Evolutionary conservation across 495 filamentous ascomycete genomes (phyloP).

Genomic region (Cetradonia linearis): DNA sequence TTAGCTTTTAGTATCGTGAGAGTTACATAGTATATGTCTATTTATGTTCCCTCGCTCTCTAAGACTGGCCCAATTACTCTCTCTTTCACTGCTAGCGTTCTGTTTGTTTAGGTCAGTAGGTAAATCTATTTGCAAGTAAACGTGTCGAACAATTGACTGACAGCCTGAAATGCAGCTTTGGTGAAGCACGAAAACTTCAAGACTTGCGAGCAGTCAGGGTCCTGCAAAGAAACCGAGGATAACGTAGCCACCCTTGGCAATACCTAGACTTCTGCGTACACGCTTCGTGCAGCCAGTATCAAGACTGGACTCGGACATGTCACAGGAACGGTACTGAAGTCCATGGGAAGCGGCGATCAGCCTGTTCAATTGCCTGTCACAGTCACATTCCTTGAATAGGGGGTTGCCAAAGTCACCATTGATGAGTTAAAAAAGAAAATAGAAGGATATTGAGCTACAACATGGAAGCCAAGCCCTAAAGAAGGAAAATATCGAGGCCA

Average conservation of each 20-base stretch:
- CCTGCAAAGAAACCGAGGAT: conserved; percentile 95
- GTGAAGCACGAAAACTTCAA: conserved; percentile 98
- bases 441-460: conserved; percentile 78
- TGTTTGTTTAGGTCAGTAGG: conserved; percentile 41
- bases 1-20: no score
- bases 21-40: no score
- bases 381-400: conserved; percentile 80
- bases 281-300: conserved; percentile 58
- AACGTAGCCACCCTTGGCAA: conserved; percentile 50
- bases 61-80: conserved; percentile 48
- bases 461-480: conserved; percentile 78
- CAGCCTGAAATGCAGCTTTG: conserved; percentile 40
- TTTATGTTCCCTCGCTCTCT: no score
- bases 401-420: conserved; percentile 72
- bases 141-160: neutral
- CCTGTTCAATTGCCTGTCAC: conserved; percentile 70
- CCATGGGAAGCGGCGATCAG: conserved; percentile 47
- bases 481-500: conserved; percentile 86
- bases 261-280: conserved; percentile 74
- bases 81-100: conserved; percentile 35
- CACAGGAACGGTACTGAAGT: conserved; percentile 69
- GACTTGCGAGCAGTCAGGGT: conserved; percentile 86
- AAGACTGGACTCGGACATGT: conserved; percentile 71
- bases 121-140: conserved; percentile 25
- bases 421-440: conserved; percentile 85